Base-by-base conservation (phyloP, 345 rosid species). In the Pistacia atlantica region DNA sequence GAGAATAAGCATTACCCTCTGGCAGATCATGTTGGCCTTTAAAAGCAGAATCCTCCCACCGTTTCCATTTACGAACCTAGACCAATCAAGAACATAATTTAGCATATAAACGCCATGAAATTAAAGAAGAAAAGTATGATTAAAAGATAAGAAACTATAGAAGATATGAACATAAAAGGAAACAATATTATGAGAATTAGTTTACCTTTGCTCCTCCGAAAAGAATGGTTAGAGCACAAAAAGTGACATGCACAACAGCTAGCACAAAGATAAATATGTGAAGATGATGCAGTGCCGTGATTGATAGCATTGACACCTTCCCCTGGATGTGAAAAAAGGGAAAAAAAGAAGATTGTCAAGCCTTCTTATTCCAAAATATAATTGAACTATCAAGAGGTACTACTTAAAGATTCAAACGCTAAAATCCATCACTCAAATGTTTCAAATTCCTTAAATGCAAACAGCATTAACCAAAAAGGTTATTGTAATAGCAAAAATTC, bases 241-340 rank as follows among this genome's bases (percentile, higher is more conserved):
- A 84, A 45, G 81, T 72, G 42, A 94, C 92, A 18, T 94, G 98
- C 1, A 82, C 81, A 49, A 84, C 84, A 1, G 97, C 98, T 65
- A 94, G 86, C 46, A 90, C 94, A n/a, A 94, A 94, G 79, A 92
- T 94, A 76, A 94, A 90, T 60, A 92, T 87, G 63, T 94, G 97
- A 81, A 94, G 92, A 83, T 94, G 94, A 68, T 94, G 97, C 65
- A 94, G 68, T 5, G 98, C 96, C 6, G 87, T 83, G 11, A 62
- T 10, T 4, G 95, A 92, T 82, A 92, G 78, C 51, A 94, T 65
- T 33, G 96, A 86, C 8, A 75, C 90, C 78, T 87, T 87, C 61
- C 89, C 97, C 98, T 92, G 93, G 11, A 81, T 78, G 68, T 12
- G 11, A 56, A 49, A 70, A 18, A 2, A n/a, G 12, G 12, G 33